A percentile compares a stretch with the other conserved stretches of the same genome.
Conservation (phyloP, 108 stramenopile genomes). For the Skeletonema costatum region DNA sequence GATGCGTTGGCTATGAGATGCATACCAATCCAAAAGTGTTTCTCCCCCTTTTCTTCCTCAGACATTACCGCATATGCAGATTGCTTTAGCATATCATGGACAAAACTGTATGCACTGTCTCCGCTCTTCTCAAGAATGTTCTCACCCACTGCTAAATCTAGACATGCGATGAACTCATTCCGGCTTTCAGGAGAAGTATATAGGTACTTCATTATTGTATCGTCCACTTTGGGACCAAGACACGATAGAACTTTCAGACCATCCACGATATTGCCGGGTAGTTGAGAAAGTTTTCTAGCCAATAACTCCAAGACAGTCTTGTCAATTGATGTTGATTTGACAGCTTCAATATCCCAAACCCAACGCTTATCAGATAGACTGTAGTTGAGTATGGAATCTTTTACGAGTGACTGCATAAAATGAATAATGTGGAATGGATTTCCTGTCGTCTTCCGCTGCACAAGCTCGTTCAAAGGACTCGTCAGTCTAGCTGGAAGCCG, state of each 20-base stretch:
- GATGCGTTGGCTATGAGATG: neutral
- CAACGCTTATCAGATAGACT: conserved; percentile 2
- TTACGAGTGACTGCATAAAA: conserved; percentile 18
- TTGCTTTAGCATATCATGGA: conserved; percentile 18
- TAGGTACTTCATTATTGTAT: neutral
- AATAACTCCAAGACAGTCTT: conserved; percentile 9
- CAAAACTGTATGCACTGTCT: conserved; percentile 2
- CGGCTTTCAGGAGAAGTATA: neutral
- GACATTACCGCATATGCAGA: conserved; percentile 8
- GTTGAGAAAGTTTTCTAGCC: neutral
- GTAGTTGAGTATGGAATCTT: conserved; percentile 7
- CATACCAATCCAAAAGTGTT: conserved; percentile 14
- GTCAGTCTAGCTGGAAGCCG: conserved; percentile 11
- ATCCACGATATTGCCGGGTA: neutral
- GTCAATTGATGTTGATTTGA: neutral
- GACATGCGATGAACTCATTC: neutral
- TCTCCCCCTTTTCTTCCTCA: neutral
- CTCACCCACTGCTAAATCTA: conserved; percentile 2
- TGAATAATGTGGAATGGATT: conserved; percentile 13
- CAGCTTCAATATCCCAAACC: conserved; percentile 19
- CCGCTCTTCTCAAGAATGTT: conserved; percentile 10
- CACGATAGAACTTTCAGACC: conserved; percentile 19
- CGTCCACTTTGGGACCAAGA: conserved; percentile 13
- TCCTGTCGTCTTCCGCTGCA: conserved; percentile 21
- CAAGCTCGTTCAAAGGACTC: conserved; percentile 1